Percentiles rank a stretch among this genome's conserved stretches.
These are phyloP conservation scores for Coniferiporia weirii DNA, from an alignment of 1,284 basidiomycete species.

Conservation along the genomic window DNA sequence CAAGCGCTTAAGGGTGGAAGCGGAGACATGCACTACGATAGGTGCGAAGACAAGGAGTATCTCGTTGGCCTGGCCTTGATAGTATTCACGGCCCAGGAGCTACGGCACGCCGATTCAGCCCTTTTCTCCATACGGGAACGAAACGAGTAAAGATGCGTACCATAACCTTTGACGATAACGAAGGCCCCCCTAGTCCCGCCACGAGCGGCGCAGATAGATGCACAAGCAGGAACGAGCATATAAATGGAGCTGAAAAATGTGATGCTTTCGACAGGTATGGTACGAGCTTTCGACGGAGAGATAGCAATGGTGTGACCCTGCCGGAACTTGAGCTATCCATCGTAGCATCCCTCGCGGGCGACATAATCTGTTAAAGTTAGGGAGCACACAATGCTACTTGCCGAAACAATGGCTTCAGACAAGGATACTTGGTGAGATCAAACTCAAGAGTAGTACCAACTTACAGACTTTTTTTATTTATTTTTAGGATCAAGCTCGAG, in stretches of 20 bases:
- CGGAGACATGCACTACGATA: slow-evolving; percentile 50
- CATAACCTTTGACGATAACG: slow-evolving; percentile 62
- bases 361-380: too few species aligned
- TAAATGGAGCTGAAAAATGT: slow-evolving; percentile 56
- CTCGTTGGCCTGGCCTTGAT: slow-evolving; percentile 63
- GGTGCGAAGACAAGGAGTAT: slow-evolving; percentile 57
- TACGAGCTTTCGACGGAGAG: slow-evolving; percentile 5
- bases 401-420: too few species aligned
- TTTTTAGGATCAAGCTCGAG: too few species aligned
- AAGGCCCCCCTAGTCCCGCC: slow-evolving; percentile 63
- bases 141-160: slow-evolving; percentile 33
- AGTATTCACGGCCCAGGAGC: slow-evolving; percentile 75
- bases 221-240: slow-evolving; percentile 56
- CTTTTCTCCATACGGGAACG: neutral
- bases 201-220: slow-evolving; percentile 66
- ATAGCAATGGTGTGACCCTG: neutral
- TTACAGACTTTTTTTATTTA: too few species aligned
- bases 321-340: neutral
- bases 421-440: too few species aligned
- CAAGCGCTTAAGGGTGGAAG: slow-evolving; percentile 52
- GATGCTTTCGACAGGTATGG: slow-evolving; percentile 39
- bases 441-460: too few species aligned
- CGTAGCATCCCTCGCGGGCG: too few species aligned
- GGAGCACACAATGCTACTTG: too few species aligned
- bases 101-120: slow-evolving; percentile 24